Evolutionary conservation across 768 basidiomycete genomes (phyloP), one percentile per base, ranked within the genome.

Genomic region (Candolleomyces aberdarensis): DNA sequence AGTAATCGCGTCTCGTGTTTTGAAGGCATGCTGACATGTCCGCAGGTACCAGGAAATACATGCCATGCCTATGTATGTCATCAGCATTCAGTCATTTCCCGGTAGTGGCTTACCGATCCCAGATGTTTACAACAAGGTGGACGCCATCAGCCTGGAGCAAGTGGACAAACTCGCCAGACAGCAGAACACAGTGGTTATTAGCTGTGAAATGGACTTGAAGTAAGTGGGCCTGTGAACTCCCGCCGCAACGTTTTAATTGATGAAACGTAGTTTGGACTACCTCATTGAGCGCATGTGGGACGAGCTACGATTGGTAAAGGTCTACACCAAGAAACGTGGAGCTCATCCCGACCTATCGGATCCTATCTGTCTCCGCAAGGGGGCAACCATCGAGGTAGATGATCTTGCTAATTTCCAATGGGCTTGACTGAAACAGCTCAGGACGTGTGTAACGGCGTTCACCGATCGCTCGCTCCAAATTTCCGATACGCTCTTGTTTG

Each of bases 291-390:
- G 85, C 20, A 86, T 92, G 62, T 92, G 89, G 89, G 88, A 87
- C 31, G 85, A 90, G 61, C 81, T 94, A n/a, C 78, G 81, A 56
- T 81, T 93, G 7, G 89, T 90, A 58, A 96, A 95, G 69, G 86
- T 99, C 49, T 99, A 98, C 74, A 99, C 97, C 3, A 99, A 99
- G 76, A 96, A 96, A 72, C 83, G 97, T 48, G 97, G 96, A n/a
- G 91, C 82, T 32, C 91, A 91, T 64, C 96, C 97, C 3, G 97
- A 98, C 72, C 75, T 99, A 13, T 74, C 80, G 1, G 97, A 99
- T 73, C 97, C 97, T 26, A 86, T 98, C 53, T 93, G 91, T 74
- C 73, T 98, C 62, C 83, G 96, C 61, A 89, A 85, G 70, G 97
- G 96, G 0, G 94, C 96, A 3, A 95, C 93, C 3, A 90, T 98